phyloP scores from a whole-genome alignment of 140 eudicot genomes.

The Oenanthe javanica region DNA sequence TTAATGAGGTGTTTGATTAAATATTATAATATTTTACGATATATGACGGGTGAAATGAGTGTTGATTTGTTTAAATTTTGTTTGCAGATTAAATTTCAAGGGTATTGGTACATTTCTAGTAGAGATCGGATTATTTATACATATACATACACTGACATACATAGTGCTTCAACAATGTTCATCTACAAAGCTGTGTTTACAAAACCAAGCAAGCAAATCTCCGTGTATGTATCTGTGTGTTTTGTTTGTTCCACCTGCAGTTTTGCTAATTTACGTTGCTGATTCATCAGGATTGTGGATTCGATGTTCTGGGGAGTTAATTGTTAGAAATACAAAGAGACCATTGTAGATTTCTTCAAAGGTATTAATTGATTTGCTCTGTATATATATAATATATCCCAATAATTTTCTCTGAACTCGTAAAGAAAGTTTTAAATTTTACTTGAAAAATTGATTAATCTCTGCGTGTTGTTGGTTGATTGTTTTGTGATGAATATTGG shows the following conservation, averaged over 20 bases:
- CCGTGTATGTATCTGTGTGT: not conserved
- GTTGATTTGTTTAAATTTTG: not conserved
- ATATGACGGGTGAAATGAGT: not conserved
- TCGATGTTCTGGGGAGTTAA: no score
- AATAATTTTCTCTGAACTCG: no score
- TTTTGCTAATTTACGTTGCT: not conserved
- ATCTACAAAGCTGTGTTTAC: not conserved
- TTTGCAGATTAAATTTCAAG: not conserved
- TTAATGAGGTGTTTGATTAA: no score
- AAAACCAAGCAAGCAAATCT: not conserved
- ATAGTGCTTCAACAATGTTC: not conserved
- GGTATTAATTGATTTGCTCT: no score
- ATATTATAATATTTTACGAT: no score
- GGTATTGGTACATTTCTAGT: not conserved
- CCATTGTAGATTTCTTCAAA: not conserved
- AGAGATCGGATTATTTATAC: constrained; percentile 8
- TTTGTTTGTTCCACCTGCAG: not conserved
- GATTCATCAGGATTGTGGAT: not conserved
- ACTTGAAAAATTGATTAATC: no score
- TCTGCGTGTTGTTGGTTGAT: no score
- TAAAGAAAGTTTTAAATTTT: no score
- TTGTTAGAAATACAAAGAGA: no score
- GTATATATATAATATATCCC: no score
- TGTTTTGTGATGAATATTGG: no score
- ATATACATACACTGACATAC: no score